phyloP scores from a whole-genome alignment of 2,329 filamentous ascomycete genomes.

The Ploettnerulaceae sp. region DNA sequence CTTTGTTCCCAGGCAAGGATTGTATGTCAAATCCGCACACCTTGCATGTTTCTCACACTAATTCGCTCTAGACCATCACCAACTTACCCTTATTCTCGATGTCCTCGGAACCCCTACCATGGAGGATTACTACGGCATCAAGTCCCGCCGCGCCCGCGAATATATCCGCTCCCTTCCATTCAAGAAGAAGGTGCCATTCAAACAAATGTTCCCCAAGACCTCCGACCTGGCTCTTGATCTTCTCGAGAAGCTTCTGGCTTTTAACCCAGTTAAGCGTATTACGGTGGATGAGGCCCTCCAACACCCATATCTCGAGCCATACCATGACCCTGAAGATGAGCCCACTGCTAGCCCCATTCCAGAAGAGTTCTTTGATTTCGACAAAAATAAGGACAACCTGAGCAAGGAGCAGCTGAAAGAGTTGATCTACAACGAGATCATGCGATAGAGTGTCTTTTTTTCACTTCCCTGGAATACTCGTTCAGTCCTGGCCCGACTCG shows the following conservation, averaged over 20 bases:
- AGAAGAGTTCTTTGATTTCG: slow-evolving; percentile 99
- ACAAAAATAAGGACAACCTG: slow-evolving; percentile 98
- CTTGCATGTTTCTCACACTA: slow-evolving; percentile 6
- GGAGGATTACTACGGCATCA: slow-evolving; percentile 99
- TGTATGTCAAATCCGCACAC: slow-evolving; percentile 54
- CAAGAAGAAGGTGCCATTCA: slow-evolving; percentile 99
- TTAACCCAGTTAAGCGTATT: slow-evolving; percentile 98
- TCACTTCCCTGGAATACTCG: not conserved
- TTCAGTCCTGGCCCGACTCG: not conserved
- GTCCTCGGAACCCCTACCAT: slow-evolving; percentile 97
- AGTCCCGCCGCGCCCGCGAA: slow-evolving; percentile 91
- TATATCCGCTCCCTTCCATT: slow-evolving; percentile 98
- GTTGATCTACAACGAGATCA: slow-evolving; percentile 97
- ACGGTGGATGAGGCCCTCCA: slow-evolving; percentile 95
- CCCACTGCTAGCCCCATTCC: slow-evolving; percentile 94
- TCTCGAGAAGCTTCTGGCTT: slow-evolving; percentile 90
- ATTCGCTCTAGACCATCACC: slow-evolving; percentile 73
- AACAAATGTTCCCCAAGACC: slow-evolving; percentile 97
- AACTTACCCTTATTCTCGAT: slow-evolving; percentile 93
- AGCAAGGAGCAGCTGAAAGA: slow-evolving; percentile 98
- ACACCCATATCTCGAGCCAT: slow-evolving; percentile 96
- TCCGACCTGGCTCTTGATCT: slow-evolving; percentile 93
- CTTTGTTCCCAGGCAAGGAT: slow-evolving; percentile 95
- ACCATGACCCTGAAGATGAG: slow-evolving; percentile 98
- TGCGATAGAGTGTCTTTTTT: slow-evolving; percentile 28